Conservation (phyloP, 2,329 filamentous ascomycete genomes). For the Metarhizium humberi region DNA sequence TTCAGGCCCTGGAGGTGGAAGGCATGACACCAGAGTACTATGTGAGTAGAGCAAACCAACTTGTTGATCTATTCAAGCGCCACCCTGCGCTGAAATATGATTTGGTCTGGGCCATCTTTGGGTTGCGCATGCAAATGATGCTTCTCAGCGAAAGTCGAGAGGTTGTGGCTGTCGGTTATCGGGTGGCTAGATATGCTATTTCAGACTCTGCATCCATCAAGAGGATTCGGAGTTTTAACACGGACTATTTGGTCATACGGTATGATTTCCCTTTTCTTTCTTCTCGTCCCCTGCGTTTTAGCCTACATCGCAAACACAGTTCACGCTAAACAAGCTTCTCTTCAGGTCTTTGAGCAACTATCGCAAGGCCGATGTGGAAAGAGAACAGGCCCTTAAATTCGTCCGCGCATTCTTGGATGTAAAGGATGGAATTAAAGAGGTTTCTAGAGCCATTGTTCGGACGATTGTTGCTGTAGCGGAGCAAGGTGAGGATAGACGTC, state of each 20-base stretch:
- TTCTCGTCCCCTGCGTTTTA: not conserved
- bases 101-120: constrained; percentile 91
- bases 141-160: constrained; percentile 91
- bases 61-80: constrained; percentile 94
- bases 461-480: constrained; percentile 89
- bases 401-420: constrained; percentile 91
- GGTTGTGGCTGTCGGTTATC: constrained; percentile 88
- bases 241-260: constrained; percentile 79
- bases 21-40: constrained; percentile 92
- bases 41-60: constrained; percentile 79
- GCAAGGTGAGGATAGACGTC: constrained; percentile 76
- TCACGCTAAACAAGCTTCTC: not conserved
- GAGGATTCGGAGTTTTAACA: constrained; percentile 80
- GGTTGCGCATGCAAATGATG: constrained; percentile 88
- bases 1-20: constrained; percentile 81
- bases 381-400: constrained; percentile 95
- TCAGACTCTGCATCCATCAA: constrained; percentile 83
- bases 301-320: not conserved
- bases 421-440: constrained; percentile 80
- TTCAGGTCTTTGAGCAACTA: constrained; percentile 79
- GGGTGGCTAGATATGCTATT: constrained; percentile 88
- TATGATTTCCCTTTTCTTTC: constrained; percentile 8
- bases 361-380: constrained; percentile 90
- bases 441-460: constrained; percentile 78
- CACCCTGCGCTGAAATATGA: constrained; percentile 94